phyloP scores from a whole-genome alignment of 75 land plant genomes.

The Isoetes taiwanensis region DNA sequence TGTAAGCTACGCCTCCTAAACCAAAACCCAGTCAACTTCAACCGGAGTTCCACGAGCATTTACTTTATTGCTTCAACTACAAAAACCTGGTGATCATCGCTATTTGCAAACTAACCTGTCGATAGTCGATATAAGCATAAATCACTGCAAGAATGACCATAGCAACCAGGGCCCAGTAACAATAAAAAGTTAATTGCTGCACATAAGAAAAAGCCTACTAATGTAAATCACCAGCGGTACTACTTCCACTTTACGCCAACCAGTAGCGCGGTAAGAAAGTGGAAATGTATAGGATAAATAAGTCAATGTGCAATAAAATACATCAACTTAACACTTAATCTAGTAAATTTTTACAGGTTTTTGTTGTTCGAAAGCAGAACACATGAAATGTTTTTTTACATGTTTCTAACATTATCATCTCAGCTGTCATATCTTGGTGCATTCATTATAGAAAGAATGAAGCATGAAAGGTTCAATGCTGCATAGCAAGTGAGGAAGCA shows the following conservation, averaged over 20 bases:
- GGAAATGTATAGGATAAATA: no score
- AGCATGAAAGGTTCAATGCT: constrained; percentile 5
- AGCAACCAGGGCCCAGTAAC: constrained; percentile 1
- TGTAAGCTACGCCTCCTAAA: neutral
- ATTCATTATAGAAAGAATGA: constrained; percentile 1
- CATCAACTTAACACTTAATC: no score
- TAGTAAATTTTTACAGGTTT: neutral
- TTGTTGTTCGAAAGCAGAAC: neutral
- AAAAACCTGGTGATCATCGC: neutral
- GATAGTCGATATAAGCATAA: constrained; percentile 1
- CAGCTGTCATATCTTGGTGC: constrained; percentile 5
- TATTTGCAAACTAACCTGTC: no score
- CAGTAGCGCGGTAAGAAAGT: neutral
- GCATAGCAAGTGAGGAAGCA: constrained; percentile 6
- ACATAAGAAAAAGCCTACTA: neutral
- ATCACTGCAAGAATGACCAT: neutral
- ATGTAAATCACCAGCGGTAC: neutral
- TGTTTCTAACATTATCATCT: neutral
- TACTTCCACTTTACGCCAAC: constrained; percentile 7
- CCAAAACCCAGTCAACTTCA: constrained; percentile 1
- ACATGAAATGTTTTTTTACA: neutral
- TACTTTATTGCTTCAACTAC: no score
- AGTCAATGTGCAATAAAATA: no score
- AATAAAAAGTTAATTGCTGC: constrained; percentile 2
- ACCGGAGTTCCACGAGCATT: neutral